Percentiles rank a stretch among this genome's conserved stretches.
phyloP scores from a whole-genome alignment of 2,329 filamentous ascomycete genomes.

The Magnaporthiopsis incrustans region DNA sequence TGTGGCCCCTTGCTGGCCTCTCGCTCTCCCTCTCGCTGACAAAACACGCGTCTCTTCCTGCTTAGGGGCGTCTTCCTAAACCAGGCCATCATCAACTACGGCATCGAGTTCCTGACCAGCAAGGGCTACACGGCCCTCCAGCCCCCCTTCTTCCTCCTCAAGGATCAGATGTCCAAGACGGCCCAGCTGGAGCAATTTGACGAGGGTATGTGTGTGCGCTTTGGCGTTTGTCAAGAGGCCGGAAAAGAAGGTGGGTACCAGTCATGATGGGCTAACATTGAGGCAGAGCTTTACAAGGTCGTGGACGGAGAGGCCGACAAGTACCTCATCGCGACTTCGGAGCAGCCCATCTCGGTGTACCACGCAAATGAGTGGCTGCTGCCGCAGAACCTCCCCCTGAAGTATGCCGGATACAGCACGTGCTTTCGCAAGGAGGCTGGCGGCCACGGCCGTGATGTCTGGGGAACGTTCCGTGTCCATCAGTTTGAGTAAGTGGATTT shows the following conservation, averaged over 20 bases:
- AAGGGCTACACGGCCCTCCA: conserved; percentile 78
- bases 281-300: conserved; percentile 83
- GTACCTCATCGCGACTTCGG: conserved; percentile 65
- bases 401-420: conserved; percentile 86
- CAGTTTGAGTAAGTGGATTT: conserved; percentile 63
- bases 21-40: neutral
- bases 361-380: conserved; percentile 93
- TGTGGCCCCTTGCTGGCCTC: neutral
- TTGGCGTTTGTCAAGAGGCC: neutral
- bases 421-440: conserved; percentile 96
- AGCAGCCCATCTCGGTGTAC: conserved; percentile 89
- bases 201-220: conserved; percentile 37
- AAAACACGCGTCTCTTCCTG: neutral
- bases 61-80: conserved; percentile 37
- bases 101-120: conserved; percentile 75
- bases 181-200: conserved; percentile 96
- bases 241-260: no score
- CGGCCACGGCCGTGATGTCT: conserved; percentile 73
- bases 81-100: conserved; percentile 91
- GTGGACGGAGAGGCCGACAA: conserved; percentile 86
- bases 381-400: conserved; percentile 78
- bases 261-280: neutral
- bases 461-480: conserved; percentile 97
- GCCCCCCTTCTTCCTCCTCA: conserved; percentile 89
- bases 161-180: conserved; percentile 95